Evolutionary conservation across 306 rosid species (phyloP).

Genomic region (Abrus precatorius): DNA sequence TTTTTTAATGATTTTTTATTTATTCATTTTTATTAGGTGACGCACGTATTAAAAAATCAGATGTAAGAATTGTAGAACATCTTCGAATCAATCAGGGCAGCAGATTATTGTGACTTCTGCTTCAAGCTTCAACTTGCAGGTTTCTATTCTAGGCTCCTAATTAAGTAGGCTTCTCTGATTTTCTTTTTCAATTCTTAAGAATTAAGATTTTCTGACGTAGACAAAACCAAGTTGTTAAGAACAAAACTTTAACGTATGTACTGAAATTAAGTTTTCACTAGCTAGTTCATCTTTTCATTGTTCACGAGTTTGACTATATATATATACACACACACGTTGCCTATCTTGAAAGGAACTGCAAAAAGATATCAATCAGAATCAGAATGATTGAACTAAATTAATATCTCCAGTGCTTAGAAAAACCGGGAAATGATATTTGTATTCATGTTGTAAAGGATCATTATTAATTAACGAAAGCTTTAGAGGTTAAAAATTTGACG

Average conservation of each 20-base stretch:
- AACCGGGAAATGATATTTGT: too few relatives aligned
- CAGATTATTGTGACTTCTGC: not conserved
- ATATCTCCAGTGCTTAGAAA: not conserved
- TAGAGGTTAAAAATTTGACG: too few relatives aligned
- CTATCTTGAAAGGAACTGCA: slow-evolving; percentile 21
- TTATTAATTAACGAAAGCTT: too few relatives aligned
- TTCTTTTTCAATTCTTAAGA: not conserved
- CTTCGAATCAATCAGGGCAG: not conserved
- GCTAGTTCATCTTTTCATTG: not conserved
- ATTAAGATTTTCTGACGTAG: not conserved
- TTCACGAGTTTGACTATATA: not conserved
- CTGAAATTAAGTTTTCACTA: slow-evolving; percentile 1
- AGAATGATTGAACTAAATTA: not conserved
- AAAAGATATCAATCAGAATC: slow-evolving; percentile 11
- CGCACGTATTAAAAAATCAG: too few relatives aligned
- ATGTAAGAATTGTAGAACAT: not conserved
- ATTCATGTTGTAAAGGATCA: too few relatives aligned
- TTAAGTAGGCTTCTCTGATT: not conserved
- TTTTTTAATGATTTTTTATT: too few relatives aligned
- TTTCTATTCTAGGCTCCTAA: not conserved
- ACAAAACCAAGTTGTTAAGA: slow-evolving; percentile 4
- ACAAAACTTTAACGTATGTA: not conserved
- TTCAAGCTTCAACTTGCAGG: not conserved
- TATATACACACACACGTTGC: not conserved
- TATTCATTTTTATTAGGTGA: too few relatives aligned